Base-by-base conservation (phyloP, 1,139 yeast species). In the Candida sp. region DNA sequence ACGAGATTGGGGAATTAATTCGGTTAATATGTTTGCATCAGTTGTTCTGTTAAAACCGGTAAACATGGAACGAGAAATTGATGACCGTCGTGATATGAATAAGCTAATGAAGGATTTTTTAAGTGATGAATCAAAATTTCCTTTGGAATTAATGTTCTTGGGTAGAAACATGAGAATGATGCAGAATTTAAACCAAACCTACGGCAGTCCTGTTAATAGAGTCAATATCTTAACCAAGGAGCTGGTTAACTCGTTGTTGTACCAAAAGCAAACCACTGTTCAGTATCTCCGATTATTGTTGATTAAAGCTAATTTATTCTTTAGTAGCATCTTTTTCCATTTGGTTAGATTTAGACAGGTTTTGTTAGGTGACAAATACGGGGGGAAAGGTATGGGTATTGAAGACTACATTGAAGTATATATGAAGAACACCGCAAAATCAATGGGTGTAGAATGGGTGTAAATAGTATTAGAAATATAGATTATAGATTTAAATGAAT, bases 131-230 rank as follows among this genome's bases (percentile, higher is more conserved):
- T 77, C 77, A 42, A 78, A 77, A 57, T 81, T 87, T 57, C 95
- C 95, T 1, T 63, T 81, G 46, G 84, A 81, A 44, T 61, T 87
- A 42, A 70, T 84, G 29, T 84, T 87, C 53, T 62, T 87, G 11
- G 81, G 87, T 41, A 67, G 93, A 53, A 75, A 88, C 8, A 83
- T 84, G 84, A 67, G 91, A 45, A 84, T 86, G 69, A 75, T 87
- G 43, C 93, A 85, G 58, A 82, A 82, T 33, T 63, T 84, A 51
- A 87, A 87, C 57, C 80, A 79, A 50, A 67, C 66, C 43, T 79
- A 79, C 58, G 89, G 86, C 3, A 79, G 88, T 21, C 93, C 93
- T 0, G 85, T 85, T 15, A 87, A 87, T 57, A 68, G 95, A 44
- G 66, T 87, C 51, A 81, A 82, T 47, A 57, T 82, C 37, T 68